Evolutionary conservation across 306 rosid species (phyloP).

Genomic region (Parietaria judaica): DNA sequence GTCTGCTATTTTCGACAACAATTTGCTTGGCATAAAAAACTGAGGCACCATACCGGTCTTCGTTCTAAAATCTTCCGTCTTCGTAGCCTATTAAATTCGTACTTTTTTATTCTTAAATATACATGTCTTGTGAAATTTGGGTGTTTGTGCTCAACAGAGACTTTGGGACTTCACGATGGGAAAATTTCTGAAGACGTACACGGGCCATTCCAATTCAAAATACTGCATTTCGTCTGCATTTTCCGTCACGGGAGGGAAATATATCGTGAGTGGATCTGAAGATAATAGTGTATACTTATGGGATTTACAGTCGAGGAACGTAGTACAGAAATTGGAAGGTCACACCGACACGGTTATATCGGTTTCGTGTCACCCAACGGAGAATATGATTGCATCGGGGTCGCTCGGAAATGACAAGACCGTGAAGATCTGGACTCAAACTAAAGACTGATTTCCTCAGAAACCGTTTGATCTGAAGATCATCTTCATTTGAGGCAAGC

Average conservation of each 20-base stretch:
- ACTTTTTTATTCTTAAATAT: conserved; percentile 1
- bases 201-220: conserved; percentile 76
- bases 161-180: conserved; percentile 95
- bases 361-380: conserved; percentile 78
- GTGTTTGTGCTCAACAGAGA: conserved; percentile 40
- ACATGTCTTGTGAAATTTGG: conserved; percentile 4
- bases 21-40: too few species aligned
- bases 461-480: too few species aligned
- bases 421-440: conserved; percentile 86
- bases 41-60: too few species aligned
- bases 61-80: too few species aligned
- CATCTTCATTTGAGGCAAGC: too few species aligned
- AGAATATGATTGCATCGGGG: conserved; percentile 93
- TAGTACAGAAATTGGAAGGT: conserved; percentile 91
- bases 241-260: conserved; percentile 78
- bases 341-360: conserved; percentile 85
- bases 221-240: conserved; percentile 77
- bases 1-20: too few species aligned
- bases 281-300: conserved; percentile 72
- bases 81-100: background rate
- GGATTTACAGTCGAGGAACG: conserved; percentile 74
- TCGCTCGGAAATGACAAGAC: conserved; percentile 87
- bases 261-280: conserved; percentile 89
- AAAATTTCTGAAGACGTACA: conserved; percentile 76
- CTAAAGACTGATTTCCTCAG: conserved; percentile 33